These are phyloP conservation scores for Pseudodiploospora longispora DNA, from an alignment of 2,329 filamentous ascomycete genomes.

Conservation along the genomic window DNA sequence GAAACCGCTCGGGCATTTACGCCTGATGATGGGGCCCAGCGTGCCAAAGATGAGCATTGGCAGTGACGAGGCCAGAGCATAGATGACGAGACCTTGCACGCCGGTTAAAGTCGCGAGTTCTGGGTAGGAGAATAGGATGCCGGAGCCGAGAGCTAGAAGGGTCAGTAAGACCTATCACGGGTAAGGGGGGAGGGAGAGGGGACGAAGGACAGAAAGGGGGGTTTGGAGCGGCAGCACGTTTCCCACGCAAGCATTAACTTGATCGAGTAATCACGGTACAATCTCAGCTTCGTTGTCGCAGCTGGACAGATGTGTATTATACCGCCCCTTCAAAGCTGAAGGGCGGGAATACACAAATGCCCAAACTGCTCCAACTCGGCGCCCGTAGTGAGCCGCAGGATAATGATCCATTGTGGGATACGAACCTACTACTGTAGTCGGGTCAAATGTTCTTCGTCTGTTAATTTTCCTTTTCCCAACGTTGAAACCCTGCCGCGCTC, in stretches of 20 bases:
- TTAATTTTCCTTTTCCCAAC: too few relatives aligned
- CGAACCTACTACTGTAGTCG: constrained; percentile 5
- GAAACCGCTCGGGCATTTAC: constrained; percentile 75
- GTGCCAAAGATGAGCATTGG: constrained; percentile 68
- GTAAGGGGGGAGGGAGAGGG: too few relatives aligned
- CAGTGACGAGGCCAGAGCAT: constrained; percentile 63
- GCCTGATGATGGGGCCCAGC: constrained; percentile 68
- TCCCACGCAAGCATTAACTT: constrained; percentile 99
- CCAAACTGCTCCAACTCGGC: constrained; percentile 49
- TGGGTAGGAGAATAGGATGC: constrained; percentile 76
- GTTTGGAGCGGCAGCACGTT: constrained; percentile 82
- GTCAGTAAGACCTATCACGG: constrained; percentile 31
- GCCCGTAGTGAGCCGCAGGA: constrained; percentile 75
- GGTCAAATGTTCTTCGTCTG: not conserved
- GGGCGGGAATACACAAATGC: constrained; percentile 43
- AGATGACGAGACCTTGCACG: constrained; percentile 70
- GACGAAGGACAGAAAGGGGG: constrained; percentile 16
- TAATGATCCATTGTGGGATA: constrained; percentile 7
- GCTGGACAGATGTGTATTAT: constrained; percentile 7
- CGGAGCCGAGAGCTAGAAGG: constrained; percentile 66
- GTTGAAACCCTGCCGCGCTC: too few relatives aligned
- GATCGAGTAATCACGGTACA: constrained; percentile 95
- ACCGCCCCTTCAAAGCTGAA: too few relatives aligned
- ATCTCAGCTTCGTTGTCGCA: constrained; percentile 72
- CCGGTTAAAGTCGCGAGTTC: constrained; percentile 72